A percentile compares a stretch with the other conserved stretches of the same genome.
These are phyloP conservation scores for Russula dissimulans DNA, from an alignment of 768 basidiomycete species.

Conservation along the genomic window DNA sequence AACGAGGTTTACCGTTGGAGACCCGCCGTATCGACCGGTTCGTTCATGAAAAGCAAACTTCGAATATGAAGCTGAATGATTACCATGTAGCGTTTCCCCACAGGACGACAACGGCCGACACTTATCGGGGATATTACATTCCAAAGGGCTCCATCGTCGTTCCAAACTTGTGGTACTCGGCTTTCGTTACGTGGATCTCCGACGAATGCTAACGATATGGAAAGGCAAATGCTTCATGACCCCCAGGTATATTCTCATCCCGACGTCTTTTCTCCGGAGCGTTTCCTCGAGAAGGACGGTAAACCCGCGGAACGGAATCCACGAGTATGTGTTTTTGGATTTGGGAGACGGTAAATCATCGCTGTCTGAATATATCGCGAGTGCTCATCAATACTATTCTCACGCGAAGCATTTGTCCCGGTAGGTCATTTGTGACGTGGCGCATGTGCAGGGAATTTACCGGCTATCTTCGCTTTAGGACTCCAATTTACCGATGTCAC, in stretches of 20 bases:
- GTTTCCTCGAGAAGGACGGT: constrained; percentile 16
- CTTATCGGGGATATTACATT: constrained; percentile 24
- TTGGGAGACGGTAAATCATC: constrained; percentile 6
- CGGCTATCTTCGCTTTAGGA: neutral
- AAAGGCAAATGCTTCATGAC: constrained; percentile 26
- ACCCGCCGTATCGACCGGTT: constrained; percentile 22
- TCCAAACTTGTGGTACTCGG: constrained; percentile 26
- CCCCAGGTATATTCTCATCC: constrained; percentile 23
- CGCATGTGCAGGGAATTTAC: neutral
- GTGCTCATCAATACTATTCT: neutral
- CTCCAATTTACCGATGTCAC: neutral
- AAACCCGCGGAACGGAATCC: constrained; percentile 8
- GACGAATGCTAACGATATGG: neutral
- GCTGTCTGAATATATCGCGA: neutral
- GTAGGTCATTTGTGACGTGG: neutral
- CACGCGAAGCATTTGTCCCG: constrained; percentile 2
- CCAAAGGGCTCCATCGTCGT: constrained; percentile 24
- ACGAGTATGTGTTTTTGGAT: constrained; percentile 3
- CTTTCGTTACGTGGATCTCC: neutral
- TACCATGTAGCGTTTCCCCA: constrained; percentile 20
- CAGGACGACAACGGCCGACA: constrained; percentile 23
- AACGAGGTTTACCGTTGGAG: constrained; percentile 25
- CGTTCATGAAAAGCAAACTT: neutral
- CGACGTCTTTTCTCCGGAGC: constrained; percentile 24
- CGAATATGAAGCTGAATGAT: neutral